Conservation (phyloP, 2,329 filamentous ascomycete species). For the Hypoxylon sp. region DNA sequence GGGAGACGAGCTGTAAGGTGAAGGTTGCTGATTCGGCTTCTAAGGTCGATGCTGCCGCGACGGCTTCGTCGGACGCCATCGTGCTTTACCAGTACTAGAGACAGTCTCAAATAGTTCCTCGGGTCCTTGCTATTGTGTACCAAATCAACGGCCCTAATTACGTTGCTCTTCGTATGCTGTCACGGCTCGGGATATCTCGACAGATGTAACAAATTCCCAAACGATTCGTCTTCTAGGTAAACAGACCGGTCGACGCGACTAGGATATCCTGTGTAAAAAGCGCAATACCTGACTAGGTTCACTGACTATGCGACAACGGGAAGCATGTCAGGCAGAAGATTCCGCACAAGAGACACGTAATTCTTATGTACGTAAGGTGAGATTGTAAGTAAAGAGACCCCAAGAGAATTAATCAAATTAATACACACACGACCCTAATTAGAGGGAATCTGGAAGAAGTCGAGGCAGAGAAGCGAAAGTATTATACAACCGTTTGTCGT, state of each 20-base stretch:
- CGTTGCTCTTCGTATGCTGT: background rate
- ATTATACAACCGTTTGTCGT: conserved; percentile 17
- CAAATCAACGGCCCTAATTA: background rate
- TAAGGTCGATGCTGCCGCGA: background rate
- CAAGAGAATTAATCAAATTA: conserved; percentile 30
- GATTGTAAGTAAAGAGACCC: conserved; percentile 7
- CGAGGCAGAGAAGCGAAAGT: conserved; percentile 26
- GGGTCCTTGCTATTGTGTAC: background rate
- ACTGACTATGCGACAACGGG: conserved; percentile 27
- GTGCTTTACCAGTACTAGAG: conserved; percentile 35
- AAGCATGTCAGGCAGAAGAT: conserved; percentile 45
- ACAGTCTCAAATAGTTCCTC: background rate
- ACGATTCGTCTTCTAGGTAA: background rate
- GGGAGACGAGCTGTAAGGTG: conserved; percentile 71
- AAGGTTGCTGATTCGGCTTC: conserved; percentile 56
- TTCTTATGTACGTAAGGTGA: conserved; percentile 9
- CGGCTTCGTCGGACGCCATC: conserved; percentile 57
- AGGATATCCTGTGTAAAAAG: conserved; percentile 14
- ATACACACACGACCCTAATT: conserved; percentile 12
- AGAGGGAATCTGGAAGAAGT: conserved; percentile 15
- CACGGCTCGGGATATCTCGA: background rate
- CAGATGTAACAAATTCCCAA: background rate
- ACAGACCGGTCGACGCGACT: background rate
- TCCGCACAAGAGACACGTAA: conserved; percentile 39
- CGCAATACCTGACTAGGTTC: conserved; percentile 33